These are phyloP conservation scores for Nakataea oryzae DNA, from an alignment of 2,329 filamentous ascomycete species.

Conservation along the genomic window DNA sequence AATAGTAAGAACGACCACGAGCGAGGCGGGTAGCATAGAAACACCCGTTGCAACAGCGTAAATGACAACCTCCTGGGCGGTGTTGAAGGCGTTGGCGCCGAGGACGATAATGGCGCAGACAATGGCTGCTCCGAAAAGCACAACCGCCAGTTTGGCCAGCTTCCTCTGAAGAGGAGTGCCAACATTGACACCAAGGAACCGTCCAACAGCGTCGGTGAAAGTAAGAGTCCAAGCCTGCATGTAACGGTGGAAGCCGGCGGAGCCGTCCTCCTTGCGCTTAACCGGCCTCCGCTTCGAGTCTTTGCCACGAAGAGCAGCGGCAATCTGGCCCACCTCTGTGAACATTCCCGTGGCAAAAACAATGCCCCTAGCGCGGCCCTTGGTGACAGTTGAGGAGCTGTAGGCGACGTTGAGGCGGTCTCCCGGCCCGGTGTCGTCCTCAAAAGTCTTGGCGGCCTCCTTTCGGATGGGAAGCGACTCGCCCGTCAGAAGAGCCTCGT, in stretches of 20 bases:
- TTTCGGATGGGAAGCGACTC: conserved; percentile 51
- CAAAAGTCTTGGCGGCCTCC: conserved; percentile 35
- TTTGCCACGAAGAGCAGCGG: conserved; percentile 44
- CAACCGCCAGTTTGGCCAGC: conserved; percentile 51
- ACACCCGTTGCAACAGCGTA: conserved; percentile 50
- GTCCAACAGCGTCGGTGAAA: conserved; percentile 39
- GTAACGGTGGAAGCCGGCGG: conserved; percentile 36
- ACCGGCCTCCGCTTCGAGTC: conserved; percentile 33
- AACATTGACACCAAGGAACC: conserved; percentile 52
- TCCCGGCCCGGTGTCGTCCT: conserved; percentile 41
- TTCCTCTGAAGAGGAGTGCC: conserved; percentile 58
- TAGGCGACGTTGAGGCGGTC: conserved; percentile 53
- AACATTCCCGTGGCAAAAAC: conserved; percentile 49
- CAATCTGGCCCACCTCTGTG: conserved; percentile 55
- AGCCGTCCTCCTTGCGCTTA: conserved; percentile 34
- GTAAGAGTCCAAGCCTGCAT: conserved; percentile 27
- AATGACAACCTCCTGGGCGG: conserved; percentile 46
- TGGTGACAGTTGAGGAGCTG: conserved; percentile 50
- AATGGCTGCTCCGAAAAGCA: conserved; percentile 53
- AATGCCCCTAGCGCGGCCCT: conserved; percentile 48
- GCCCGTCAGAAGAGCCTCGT: conserved; percentile 52
- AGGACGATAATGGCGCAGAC: conserved; percentile 58
- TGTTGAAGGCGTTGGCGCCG: conserved; percentile 43
- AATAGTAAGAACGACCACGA: conserved; percentile 57
- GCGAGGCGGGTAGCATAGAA: conserved; percentile 51